A percentile compares a stretch with the other conserved stretches of the same genome.
Conservation (phyloP, 2,329 filamentous ascomycete species). For the Penicillium sp. region DNA sequence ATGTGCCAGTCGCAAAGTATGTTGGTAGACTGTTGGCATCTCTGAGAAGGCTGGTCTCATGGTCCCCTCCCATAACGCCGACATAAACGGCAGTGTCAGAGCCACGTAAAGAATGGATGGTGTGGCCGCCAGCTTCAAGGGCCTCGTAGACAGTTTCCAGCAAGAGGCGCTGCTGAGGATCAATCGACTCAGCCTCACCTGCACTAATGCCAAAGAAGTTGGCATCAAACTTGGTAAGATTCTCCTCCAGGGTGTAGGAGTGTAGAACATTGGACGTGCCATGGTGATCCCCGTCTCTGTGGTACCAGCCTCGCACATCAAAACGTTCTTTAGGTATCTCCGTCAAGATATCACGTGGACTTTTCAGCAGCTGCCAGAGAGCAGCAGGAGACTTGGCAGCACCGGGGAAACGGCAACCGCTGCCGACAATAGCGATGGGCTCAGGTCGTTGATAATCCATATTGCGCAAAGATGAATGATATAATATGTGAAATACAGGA, state of each 20-base stretch:
- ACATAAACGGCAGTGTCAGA: conserved; percentile 9
- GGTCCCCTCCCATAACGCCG: conserved; percentile 6
- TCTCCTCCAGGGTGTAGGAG: neutral
- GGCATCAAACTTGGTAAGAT: neutral
- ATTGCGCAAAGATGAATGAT: too few relatives aligned
- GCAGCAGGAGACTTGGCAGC: neutral
- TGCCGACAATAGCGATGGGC: conserved; percentile 2
- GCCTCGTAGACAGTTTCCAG: conserved; percentile 11
- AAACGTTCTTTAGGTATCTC: neutral
- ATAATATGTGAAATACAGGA: too few relatives aligned
- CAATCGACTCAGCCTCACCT: conserved; percentile 1
- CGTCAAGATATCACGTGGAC: neutral
- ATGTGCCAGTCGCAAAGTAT: conserved; percentile 25
- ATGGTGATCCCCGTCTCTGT: neutral
- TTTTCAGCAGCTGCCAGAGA: neutral
- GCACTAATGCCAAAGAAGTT: conserved; percentile 1
- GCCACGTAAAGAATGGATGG: conserved; percentile 6
- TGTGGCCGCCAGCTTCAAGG: conserved; percentile 4
- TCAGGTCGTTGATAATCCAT: neutral
- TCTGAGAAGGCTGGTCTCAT: neutral
- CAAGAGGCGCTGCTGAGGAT: neutral
- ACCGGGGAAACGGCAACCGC: neutral
- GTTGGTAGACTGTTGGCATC: conserved; percentile 5
- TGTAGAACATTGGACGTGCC: neutral
- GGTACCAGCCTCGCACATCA: neutral